Conservation (phyloP, 176 grass and related monocot species). For the Juncus inflexus region DNA sequence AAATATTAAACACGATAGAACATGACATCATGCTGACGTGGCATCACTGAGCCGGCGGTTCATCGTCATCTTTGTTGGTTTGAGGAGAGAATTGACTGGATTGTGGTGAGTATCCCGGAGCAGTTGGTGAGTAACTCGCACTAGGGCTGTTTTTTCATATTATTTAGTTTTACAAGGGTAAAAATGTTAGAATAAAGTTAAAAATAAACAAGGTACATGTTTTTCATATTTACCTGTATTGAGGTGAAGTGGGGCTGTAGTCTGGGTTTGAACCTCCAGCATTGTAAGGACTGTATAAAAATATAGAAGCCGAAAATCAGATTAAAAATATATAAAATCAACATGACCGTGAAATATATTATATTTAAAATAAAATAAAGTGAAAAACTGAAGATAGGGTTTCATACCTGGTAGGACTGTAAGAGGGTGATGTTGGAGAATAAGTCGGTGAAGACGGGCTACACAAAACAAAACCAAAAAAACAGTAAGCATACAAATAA, state of each 20-base stretch:
- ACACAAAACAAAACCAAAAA: conserved; percentile 20
- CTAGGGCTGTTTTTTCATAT: conserved; percentile 53
- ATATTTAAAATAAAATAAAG: too few species aligned
- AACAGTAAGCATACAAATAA: neutral
- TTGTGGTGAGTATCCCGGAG: conserved; percentile 77
- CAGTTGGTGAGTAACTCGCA: conserved; percentile 85
- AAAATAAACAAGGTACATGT: too few species aligned
- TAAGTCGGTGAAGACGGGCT: conserved; percentile 80
- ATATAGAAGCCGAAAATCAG: conserved; percentile 1
- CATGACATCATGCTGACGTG: neutral
- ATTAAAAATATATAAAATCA: neutral
- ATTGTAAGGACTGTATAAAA: conserved; percentile 52
- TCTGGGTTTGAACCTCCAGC: conserved; percentile 61
- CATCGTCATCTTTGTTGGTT: conserved; percentile 44
- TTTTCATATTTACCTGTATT: conserved; percentile 55
- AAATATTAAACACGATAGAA: neutral
- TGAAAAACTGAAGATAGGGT: neutral
- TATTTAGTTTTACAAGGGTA: neutral
- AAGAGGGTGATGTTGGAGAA: conserved; percentile 88
- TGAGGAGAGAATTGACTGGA: conserved; percentile 58
- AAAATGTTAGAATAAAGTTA: neutral
- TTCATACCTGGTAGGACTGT: conserved; percentile 78
- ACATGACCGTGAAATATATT: too few species aligned
- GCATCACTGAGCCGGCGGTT: conserved; percentile 32
- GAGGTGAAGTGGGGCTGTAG: conserved; percentile 87